Conservation (phyloP, 306 rosid species). For the Begonia loranthoides region DNA sequence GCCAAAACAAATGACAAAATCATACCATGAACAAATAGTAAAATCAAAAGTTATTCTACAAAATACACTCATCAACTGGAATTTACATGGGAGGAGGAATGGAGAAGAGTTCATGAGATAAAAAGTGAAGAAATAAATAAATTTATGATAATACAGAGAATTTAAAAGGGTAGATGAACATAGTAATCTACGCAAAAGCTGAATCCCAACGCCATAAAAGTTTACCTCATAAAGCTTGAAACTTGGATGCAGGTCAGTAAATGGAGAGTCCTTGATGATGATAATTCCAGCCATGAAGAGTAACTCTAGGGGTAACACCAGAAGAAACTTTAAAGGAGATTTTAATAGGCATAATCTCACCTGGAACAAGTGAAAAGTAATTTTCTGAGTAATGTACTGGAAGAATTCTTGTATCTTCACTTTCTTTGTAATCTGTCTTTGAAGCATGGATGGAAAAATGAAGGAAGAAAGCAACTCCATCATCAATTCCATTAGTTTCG, state of each 20-base stretch:
- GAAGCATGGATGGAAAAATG: constrained; percentile 63
- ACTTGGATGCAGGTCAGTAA: not conserved
- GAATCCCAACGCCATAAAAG: too few species aligned
- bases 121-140: too few species aligned
- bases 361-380: constrained; percentile 80
- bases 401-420: constrained; percentile 79
- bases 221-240: too few species aligned
- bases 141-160: too few species aligned
- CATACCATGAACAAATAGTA: too few species aligned
- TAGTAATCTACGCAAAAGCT: too few species aligned
- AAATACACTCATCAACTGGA: too few species aligned
- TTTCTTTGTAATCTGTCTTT: constrained; percentile 30
- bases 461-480: constrained; percentile 83
- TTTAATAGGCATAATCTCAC: constrained; percentile 47
- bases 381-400: constrained; percentile 88
- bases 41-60: too few species aligned
- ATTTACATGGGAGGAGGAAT: too few species aligned
- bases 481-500: constrained; percentile 42
- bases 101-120: too few species aligned
- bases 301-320: constrained; percentile 57
- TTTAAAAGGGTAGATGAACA: too few species aligned
- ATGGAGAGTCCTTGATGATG: constrained; percentile 5
- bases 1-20: too few species aligned
- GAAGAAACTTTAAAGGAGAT: constrained; percentile 57
- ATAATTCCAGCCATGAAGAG: constrained; percentile 63